Conservation (phyloP, 73 alveolate species). For the Uronychia setigera region DNA sequence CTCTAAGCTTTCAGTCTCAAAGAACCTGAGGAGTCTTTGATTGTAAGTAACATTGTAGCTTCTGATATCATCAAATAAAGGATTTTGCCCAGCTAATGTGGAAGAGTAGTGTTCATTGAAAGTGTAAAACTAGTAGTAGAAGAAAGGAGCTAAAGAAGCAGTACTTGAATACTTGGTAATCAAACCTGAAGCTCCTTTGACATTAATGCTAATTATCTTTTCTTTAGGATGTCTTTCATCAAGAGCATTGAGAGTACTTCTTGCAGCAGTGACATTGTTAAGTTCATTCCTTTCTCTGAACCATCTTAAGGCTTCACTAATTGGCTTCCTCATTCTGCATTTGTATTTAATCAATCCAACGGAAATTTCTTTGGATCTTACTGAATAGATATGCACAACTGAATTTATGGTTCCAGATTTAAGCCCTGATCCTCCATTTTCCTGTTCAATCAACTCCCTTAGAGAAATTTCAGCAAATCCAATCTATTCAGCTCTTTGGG, state of each 20-base stretch:
- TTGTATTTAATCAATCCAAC: slow-evolving; percentile 76
- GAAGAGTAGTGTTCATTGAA: slow-evolving; percentile 77
- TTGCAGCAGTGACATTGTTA: slow-evolving; percentile 34
- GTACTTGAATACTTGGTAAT: slow-evolving; percentile 30
- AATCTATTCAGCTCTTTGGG: slow-evolving; percentile 73
- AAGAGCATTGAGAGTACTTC: neutral
- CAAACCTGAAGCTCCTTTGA: slow-evolving; percentile 10
- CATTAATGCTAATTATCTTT: neutral
- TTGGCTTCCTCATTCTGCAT: slow-evolving; percentile 94
- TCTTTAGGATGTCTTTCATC: slow-evolving; percentile 2
- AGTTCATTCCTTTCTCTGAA: slow-evolving; percentile 82
- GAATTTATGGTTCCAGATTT: slow-evolving; percentile 21
- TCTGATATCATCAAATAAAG: slow-evolving; percentile 83
- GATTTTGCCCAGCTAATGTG: slow-evolving; percentile 79
- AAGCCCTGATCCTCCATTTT: slow-evolving; percentile 22
- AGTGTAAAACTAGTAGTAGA: slow-evolving; percentile 87
- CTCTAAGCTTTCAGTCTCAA: slow-evolving; percentile 50
- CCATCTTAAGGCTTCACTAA: slow-evolving; percentile 85
- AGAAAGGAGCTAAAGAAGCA: slow-evolving; percentile 71
- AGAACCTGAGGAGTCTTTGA: slow-evolving; percentile 69
- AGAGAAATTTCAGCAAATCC: slow-evolving; percentile 73
- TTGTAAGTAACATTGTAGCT: slow-evolving; percentile 66
- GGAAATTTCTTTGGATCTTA: neutral
- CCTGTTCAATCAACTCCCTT: slow-evolving; percentile 66
- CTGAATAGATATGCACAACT: slow-evolving; percentile 9